Evolutionary conservation across 1,139 yeast species (phyloP).

Genomic region (Wickerhamomyces sp.): DNA sequence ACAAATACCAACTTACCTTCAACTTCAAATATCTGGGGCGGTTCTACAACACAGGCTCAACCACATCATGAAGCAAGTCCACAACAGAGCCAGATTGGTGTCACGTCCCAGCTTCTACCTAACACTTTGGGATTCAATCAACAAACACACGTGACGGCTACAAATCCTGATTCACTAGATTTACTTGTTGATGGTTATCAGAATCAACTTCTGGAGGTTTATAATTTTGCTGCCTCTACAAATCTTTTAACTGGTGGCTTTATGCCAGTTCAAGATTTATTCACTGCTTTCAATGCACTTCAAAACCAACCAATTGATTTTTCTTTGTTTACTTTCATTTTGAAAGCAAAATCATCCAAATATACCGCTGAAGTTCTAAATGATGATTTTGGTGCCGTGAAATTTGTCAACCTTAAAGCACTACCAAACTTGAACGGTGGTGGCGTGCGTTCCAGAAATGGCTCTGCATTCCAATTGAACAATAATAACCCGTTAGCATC

Average conservation of each 20-base stretch:
- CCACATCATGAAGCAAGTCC: no score
- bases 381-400: conserved; percentile 6
- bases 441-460: background rate
- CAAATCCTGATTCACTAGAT: no score
- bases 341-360: conserved; percentile 5
- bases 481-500: background rate
- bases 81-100: no score
- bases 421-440: background rate
- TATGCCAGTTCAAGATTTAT: conserved; percentile 6
- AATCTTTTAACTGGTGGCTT: conserved; percentile 8
- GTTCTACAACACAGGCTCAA: background rate
- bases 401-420: conserved; percentile 5
- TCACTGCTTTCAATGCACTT: conserved; percentile 4
- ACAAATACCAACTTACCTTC: background rate
- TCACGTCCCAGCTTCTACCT: no score
- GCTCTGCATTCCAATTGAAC: background rate
- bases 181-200: conserved; percentile 9
- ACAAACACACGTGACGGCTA: no score
- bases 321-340: conserved; percentile 4
- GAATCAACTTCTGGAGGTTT: conserved; percentile 8
- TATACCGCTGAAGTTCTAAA: conserved; percentile 3
- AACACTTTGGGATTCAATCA: no score
- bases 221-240: conserved; percentile 4
- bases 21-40: conserved; percentile 1
- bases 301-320: conserved; percentile 3